A percentile compares a stretch with the other conserved stretches of the same genome.
Evolutionary conservation across 2,329 filamentous ascomycete genomes (phyloP).

Genomic region (Bipolaris cookei): DNA sequence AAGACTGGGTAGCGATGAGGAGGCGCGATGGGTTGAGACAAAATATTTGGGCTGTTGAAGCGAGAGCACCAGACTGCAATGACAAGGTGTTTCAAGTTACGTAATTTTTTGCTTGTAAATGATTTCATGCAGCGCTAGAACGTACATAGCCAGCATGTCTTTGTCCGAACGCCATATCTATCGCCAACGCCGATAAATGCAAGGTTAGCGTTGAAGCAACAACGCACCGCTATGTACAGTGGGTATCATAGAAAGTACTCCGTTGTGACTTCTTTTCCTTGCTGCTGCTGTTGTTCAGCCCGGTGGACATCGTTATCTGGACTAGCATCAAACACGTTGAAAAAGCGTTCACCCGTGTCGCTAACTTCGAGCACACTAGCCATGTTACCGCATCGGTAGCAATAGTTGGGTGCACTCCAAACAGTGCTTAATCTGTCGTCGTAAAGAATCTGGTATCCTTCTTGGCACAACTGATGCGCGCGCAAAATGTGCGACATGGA

Average conservation of each 20-base stretch:
- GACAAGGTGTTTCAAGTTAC: background rate
- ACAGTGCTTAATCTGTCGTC: conserved; percentile 94
- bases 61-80: background rate
- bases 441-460: conserved; percentile 96
- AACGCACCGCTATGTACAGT: conserved; percentile 22
- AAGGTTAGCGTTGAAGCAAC: conserved; percentile 13
- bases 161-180: conserved; percentile 16
- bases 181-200: conserved; percentile 24
- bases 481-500: conserved; percentile 96
- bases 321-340: conserved; percentile 97
- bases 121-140: conserved; percentile 5
- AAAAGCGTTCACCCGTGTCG: conserved; percentile 89
- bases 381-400: conserved; percentile 95
- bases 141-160: conserved; percentile 15
- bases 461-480: conserved; percentile 97
- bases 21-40: conserved; percentile 88
- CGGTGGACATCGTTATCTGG: conserved; percentile 94
- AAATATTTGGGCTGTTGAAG: conserved; percentile 86
- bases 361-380: conserved; percentile 96
- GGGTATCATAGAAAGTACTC: conserved; percentile 70
- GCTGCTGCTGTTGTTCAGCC: conserved; percentile 74
- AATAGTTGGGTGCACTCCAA: conserved; percentile 82
- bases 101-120: conserved; percentile 6
- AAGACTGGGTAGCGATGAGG: conserved; percentile 78
- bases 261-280: conserved; percentile 73